Evolutionary conservation across 108 stramenopile genomes (phyloP).

Genomic region (Pseudonitzschia delicatissima): DNA sequence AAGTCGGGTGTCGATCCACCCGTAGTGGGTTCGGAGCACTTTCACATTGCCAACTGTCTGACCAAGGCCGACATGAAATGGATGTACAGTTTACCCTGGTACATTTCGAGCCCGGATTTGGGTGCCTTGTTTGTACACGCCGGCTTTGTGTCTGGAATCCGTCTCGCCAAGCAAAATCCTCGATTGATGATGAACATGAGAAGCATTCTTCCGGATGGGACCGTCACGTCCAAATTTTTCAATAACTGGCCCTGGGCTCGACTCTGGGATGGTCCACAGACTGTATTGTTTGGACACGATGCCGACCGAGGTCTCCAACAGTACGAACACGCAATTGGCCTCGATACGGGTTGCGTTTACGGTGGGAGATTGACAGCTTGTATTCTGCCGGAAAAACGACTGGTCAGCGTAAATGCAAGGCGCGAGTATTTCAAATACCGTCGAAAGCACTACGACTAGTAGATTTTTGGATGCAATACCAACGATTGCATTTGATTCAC

Average conservation of each 20-base stretch:
- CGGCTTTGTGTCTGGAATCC: conserved; percentile 84
- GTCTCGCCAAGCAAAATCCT: conserved; percentile 61
- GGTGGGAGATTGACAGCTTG: conserved; percentile 91
- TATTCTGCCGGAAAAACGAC: conserved; percentile 85
- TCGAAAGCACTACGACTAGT: conserved; percentile 83
- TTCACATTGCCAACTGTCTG: conserved; percentile 79
- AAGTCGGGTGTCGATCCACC: conserved; percentile 77
- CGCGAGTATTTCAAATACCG: conserved; percentile 85
- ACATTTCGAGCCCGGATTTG: conserved; percentile 82
- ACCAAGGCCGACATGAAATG: conserved; percentile 80
- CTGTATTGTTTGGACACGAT: conserved; percentile 94
- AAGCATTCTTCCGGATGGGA: conserved; percentile 76
- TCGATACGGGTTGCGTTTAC: conserved; percentile 96
- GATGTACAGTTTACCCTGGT: conserved; percentile 90
- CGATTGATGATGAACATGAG: conserved; percentile 62
- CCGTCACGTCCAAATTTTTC: conserved; percentile 89
- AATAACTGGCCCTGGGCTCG: conserved; percentile 91
- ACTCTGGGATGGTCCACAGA: conserved; percentile 92
- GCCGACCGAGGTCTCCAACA: conserved; percentile 90
- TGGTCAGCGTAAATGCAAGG: conserved; percentile 79
- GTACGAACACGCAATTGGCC: conserved; percentile 87
- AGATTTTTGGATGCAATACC: no score
- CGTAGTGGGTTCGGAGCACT: conserved; percentile 82
- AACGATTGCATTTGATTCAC: no score
- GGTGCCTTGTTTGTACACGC: conserved; percentile 92